Percentiles rank a stretch among this genome's conserved stretches.
These are phyloP conservation scores for Camellia oleifera DNA, from an alignment of 179 eudicot genomes.

Conservation along the genomic window DNA sequence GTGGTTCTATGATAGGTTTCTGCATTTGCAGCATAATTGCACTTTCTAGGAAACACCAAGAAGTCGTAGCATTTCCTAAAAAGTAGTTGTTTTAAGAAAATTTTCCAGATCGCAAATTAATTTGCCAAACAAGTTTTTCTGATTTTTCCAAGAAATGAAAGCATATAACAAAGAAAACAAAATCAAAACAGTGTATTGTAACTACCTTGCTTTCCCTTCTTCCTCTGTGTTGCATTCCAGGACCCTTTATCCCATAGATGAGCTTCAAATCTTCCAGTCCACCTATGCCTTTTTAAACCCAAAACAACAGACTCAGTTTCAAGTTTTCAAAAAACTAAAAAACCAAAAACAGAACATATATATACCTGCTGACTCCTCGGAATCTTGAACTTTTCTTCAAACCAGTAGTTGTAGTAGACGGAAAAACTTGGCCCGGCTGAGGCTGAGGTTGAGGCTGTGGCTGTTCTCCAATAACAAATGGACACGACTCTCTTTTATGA, in stretches of 20 bases:
- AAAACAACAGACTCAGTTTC: neutral
- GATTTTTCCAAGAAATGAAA: too few relatives aligned
- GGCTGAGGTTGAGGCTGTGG: neutral
- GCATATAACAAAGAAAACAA: too few relatives aligned
- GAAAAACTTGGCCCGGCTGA: constrained; percentile 19
- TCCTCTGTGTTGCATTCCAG: constrained; percentile 43
- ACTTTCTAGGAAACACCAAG: too few relatives aligned
- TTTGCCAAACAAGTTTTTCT: too few relatives aligned
- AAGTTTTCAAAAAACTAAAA: neutral
- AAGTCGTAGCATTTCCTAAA: too few relatives aligned
- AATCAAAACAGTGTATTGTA: too few relatives aligned
- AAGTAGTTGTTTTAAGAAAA: too few relatives aligned
- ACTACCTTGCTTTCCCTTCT: constrained; percentile 43
- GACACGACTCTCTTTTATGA: constrained; percentile 31
- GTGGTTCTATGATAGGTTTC: too few relatives aligned
- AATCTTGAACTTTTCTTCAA: constrained; percentile 47
- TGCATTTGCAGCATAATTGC: too few relatives aligned
- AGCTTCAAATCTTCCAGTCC: constrained; percentile 40
- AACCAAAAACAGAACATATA: neutral
- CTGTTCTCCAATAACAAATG: constrained; percentile 4
- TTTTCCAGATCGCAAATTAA: too few relatives aligned
- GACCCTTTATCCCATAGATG: constrained; percentile 49
- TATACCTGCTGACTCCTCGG: constrained; percentile 46
- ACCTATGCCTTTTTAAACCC: constrained; percentile 24
- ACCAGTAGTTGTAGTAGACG: constrained; percentile 21